These are phyloP conservation scores for Balamuthia mandrillaris DNA, from an alignment of 208 protist genomes.

Conservation along the genomic window DNA sequence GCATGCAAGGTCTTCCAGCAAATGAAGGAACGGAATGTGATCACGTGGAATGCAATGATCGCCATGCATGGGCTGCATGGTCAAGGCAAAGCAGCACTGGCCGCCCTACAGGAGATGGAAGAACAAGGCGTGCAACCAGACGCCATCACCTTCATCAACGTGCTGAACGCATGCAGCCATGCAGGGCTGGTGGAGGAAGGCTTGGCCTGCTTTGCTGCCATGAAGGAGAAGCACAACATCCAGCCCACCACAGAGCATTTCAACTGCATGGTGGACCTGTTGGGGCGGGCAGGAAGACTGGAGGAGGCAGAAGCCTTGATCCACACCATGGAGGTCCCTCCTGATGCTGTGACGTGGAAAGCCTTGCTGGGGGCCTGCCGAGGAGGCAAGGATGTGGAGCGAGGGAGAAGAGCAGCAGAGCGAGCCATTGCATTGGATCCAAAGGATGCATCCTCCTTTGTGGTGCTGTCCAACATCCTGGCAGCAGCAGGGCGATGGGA, in stretches of 20 bases:
- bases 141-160: neutral
- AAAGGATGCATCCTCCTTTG: neutral
- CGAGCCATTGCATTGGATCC: neutral
- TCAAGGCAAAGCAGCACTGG: neutral
- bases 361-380: slow-evolving; percentile 3
- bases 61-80: neutral
- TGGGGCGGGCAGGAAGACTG: neutral
- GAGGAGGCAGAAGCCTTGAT: slow-evolving; percentile 6
- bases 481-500: neutral
- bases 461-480: slow-evolving; percentile 11
- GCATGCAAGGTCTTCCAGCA: too few species aligned
- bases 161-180: slow-evolving; percentile 39
- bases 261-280: slow-evolving; percentile 14
- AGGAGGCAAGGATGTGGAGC: neutral
- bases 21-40: too few species aligned
- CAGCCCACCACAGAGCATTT: too few species aligned
- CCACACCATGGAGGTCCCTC: neutral
- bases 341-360: neutral
- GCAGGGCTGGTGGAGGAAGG: slow-evolving; percentile 37
- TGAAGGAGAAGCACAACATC: neutral
- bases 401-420: neutral
- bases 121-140: too few species aligned
- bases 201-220: neutral
- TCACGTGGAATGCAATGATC: neutral
- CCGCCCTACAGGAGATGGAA: slow-evolving; percentile 2